A percentile compares a stretch with the other conserved stretches of the same genome.
These are phyloP conservation scores for Penicillium simplicissimum DNA, from an alignment of 495 filamentous ascomycete genomes.

Conservation along the genomic window DNA sequence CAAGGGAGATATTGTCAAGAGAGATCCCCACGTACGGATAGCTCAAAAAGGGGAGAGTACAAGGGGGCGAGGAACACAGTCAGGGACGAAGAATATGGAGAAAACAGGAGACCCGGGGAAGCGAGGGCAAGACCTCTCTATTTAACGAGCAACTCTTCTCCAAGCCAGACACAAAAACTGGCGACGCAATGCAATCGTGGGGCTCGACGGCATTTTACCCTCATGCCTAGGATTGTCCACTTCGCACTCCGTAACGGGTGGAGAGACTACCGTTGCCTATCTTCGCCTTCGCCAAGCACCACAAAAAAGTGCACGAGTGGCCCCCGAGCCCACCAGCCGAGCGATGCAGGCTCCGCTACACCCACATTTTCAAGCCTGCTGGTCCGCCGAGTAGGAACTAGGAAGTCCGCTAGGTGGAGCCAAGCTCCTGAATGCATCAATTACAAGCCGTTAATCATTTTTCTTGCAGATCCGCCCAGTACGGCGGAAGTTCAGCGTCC, in stretches of 20 bases:
- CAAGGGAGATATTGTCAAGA: neutral
- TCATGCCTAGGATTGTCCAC: neutral
- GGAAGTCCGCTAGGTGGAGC: conserved; percentile 17
- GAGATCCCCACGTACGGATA: conserved; percentile 5
- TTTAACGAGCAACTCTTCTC: neutral
- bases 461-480: conserved; percentile 10
- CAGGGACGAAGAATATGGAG: conserved; percentile 15
- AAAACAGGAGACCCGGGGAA: conserved; percentile 20
- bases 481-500: conserved; percentile 22
- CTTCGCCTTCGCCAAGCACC: too few relatives aligned
- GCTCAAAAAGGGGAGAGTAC: neutral
- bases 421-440: conserved; percentile 30
- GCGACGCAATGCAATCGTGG: conserved; percentile 28
- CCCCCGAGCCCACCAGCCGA: conserved; percentile 11
- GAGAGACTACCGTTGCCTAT: neutral
- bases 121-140: conserved; percentile 23
- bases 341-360: conserved; percentile 11
- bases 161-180: conserved; percentile 21
- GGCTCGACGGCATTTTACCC: conserved; percentile 10
- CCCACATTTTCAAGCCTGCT: conserved; percentile 1
- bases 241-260: neutral
- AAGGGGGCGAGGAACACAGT: neutral
- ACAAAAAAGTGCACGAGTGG: neutral
- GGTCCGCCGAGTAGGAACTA: conserved; percentile 21
- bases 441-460: conserved; percentile 31